A percentile compares a stretch with the other conserved stretches of the same genome.
Conservation (phyloP, 768 basidiomycete genomes). For the Pulveroboletus sp. region DNA sequence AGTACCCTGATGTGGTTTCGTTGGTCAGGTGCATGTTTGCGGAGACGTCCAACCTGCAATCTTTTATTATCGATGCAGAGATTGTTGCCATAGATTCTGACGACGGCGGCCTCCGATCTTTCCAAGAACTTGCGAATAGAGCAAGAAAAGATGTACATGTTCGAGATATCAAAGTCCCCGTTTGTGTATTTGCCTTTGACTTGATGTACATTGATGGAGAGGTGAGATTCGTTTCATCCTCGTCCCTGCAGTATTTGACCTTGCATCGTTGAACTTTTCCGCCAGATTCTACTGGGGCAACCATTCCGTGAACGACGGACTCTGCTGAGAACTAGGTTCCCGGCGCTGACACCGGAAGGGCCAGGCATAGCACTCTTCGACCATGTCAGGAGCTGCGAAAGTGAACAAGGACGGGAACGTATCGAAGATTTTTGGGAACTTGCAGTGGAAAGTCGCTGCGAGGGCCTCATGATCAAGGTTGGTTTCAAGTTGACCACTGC, state of each 20-base stretch:
- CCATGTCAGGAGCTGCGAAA: conserved; percentile 72
- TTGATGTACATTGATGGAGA: conserved; percentile 80
- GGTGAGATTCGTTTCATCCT: conserved; percentile 41
- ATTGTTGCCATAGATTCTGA: conserved; percentile 75
- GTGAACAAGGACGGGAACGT: conserved; percentile 53
- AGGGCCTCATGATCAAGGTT: conserved; percentile 94
- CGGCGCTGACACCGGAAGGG: conserved; percentile 44
- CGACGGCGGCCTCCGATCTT: conserved; percentile 63
- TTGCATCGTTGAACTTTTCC: conserved; percentile 3
- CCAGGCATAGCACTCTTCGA: conserved; percentile 54
- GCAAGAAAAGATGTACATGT: conserved; percentile 79
- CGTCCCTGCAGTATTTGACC: not conserved
- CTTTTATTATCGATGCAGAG: conserved; percentile 83
- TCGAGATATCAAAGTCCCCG: conserved; percentile 68
- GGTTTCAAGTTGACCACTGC: conserved; percentile 7
- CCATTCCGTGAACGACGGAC: conserved; percentile 69
- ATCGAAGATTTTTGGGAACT: conserved; percentile 74
- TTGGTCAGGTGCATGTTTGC: conserved; percentile 53
- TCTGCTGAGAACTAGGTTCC: conserved; percentile 61
- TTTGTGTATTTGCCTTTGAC: conserved; percentile 87
- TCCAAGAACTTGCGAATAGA: conserved; percentile 84
- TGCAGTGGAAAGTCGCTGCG: conserved; percentile 73
- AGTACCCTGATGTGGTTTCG: conserved; percentile 81
- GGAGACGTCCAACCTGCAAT: conserved; percentile 38
- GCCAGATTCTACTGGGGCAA: conserved; percentile 60